Base-by-base conservation (phyloP, 2,329 filamentous ascomycete species). In the Tolypocladium ophioglossoides region DNA sequence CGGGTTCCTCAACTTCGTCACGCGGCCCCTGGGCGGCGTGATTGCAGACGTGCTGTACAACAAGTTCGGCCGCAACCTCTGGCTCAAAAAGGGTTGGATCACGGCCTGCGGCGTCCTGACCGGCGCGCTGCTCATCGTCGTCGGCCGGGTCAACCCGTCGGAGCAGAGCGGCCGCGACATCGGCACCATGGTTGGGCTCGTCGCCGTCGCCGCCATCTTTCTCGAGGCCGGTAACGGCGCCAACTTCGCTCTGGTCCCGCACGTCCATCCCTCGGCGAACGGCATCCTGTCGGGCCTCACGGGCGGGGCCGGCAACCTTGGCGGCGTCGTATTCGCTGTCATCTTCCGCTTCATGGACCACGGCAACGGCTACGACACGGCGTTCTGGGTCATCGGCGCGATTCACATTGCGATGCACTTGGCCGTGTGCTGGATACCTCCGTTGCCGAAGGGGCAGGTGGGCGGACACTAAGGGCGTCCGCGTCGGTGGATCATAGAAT, bases 271-370 rank as follows among this genome's bases (percentile, higher is more conserved):
- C 1, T 79, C 78, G 57, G 88, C 89, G 56, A 96, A 95, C 68
- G 91, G 89, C 16, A 67, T 79, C 54, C 78, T 96, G 8, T 88
- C 86, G 1, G 91, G 91, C 14, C 74, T 88, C 38, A 86, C 89
- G 0, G 91, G 91, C 11, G 90, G 87, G 0, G 77, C 80, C 10
- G 91, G 91, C 1, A 96, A 96, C 64, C 69, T 96, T 11, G 91
- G 91, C 4, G 91, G 91, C 14, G 83, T 96, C 52, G 69, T 95
- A 50, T 95, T 94, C 64, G 86, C 89, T 22, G 82, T 95, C 90
- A 65, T 82, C 90, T 64, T 95, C 76, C 77, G 89, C 51, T 94
- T 91, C 70, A 73, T 75, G 68, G 71, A 71, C 54, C 75, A 80
- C 50, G 83, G 82, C 6, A 80, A 72, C 1, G 71, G 86, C 63